These are phyloP conservation scores for Aurinia saxatilis DNA, from an alignment of 345 rosid genomes.

Conservation along the genomic window DNA sequence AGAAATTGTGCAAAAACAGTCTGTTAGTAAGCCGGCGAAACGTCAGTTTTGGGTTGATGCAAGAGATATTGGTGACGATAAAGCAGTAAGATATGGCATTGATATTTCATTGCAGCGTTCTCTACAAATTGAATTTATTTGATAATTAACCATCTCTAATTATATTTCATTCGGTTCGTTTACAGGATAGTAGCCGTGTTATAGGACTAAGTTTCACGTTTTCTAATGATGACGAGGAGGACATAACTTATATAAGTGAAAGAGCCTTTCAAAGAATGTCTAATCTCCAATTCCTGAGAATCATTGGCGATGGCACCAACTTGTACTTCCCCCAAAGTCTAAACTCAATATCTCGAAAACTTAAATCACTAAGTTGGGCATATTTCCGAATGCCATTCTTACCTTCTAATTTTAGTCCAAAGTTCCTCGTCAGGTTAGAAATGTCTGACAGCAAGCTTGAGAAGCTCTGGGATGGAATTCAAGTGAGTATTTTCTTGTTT, in stretches of 20 bases:
- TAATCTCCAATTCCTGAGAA: conserved; percentile 10
- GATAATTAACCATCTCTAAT: background rate
- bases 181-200: conserved; percentile 1
- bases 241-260: background rate
- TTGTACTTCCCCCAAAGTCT: background rate
- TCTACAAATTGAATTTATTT: too few relatives aligned
- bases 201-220: background rate
- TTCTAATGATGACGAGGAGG: background rate
- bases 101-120: too few relatives aligned
- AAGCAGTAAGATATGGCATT: background rate
- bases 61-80: too few relatives aligned
- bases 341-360: too few relatives aligned
- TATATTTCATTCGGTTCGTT: too few relatives aligned
- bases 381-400: background rate
- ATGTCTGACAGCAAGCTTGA: background rate
- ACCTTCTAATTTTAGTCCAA: background rate
- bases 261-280: background rate
- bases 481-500: too few relatives aligned
- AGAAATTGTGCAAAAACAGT: too few relatives aligned
- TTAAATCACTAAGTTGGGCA: conserved; percentile 1
- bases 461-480: background rate
- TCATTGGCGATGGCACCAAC: background rate
- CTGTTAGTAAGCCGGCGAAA: too few relatives aligned
- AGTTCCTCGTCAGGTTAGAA: too few relatives aligned
- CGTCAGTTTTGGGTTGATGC: too few relatives aligned